Conservation (phyloP, 495 filamentous ascomycete species). For the Letharia columbiana region DNA sequence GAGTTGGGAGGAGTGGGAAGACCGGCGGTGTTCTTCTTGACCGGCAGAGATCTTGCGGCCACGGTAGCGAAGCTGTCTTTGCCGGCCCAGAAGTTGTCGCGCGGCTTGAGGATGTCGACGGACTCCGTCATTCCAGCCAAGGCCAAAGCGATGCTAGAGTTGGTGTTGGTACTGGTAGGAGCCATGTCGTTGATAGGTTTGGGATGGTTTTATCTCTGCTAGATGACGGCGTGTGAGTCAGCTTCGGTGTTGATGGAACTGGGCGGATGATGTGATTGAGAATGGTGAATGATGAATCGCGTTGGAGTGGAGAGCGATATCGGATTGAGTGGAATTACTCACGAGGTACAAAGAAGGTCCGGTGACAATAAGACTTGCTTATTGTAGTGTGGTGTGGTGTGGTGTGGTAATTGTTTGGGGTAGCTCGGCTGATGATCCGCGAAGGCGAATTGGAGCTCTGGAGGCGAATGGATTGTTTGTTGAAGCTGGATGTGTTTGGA, state of each 20-base stretch:
- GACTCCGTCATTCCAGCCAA: constrained; percentile 54
- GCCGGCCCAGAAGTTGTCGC: constrained; percentile 38
- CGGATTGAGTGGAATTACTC: constrained; percentile 18
- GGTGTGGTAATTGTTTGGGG: constrained; percentile 11
- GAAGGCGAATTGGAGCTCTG: constrained; percentile 23
- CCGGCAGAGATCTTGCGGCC: constrained; percentile 49
- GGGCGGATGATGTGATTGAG: constrained; percentile 27
- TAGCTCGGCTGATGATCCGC: constrained; percentile 24
- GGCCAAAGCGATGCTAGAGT: constrained; percentile 54
- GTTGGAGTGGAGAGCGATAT: constrained; percentile 1
- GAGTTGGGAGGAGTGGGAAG: constrained; percentile 94
- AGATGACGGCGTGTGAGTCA: constrained; percentile 19
- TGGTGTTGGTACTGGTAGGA: constrained; percentile 35
- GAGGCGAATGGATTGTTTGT: constrained; percentile 21
- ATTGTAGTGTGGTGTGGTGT: constrained; percentile 16
- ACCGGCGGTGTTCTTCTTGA: constrained; percentile 46
- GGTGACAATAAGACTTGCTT: constrained; percentile 26
- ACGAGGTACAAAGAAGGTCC: constrained; percentile 29
- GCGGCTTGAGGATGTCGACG: constrained; percentile 64
- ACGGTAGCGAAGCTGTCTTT: constrained; percentile 55
- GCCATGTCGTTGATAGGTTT: constrained; percentile 41
- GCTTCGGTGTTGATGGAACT: constrained; percentile 18
- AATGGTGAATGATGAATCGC: constrained; percentile 14
- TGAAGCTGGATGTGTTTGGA: background rate
- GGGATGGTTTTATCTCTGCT: constrained; percentile 31